Percentiles rank a stretch among this genome's conserved stretches.
Conservation (phyloP, 1,139 yeast genomes). For the Zygosaccharomyces pseudobailii region DNA sequence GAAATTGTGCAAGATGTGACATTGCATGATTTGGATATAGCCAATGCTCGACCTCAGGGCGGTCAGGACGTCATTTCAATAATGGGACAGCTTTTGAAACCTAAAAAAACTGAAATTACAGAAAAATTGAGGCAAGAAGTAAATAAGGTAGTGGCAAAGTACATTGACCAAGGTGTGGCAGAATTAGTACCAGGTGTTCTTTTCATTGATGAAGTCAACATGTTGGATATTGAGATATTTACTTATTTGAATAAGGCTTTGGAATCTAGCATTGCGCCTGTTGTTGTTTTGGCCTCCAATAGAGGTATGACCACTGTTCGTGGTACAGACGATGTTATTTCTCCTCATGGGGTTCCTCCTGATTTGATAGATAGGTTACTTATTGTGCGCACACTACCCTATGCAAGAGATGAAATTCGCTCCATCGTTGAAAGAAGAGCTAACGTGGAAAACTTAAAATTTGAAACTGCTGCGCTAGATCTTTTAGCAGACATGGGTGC, state of each 20-base stretch:
- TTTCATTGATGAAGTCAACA: slow-evolving; percentile 95
- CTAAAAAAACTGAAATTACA: slow-evolving; percentile 96
- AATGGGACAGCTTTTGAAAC: slow-evolving; percentile 98
- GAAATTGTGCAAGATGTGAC: slow-evolving; percentile 98
- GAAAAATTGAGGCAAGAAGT: slow-evolving; percentile 92
- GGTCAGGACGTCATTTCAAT: slow-evolving; percentile 97
- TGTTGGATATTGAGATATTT: slow-evolving; percentile 94
- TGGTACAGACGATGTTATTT: slow-evolving; percentile 82
- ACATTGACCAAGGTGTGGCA: slow-evolving; percentile 97
- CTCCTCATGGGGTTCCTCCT: slow-evolving; percentile 97
- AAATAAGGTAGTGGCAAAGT: slow-evolving; percentile 91
- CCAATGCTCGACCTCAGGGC: slow-evolving; percentile 97
- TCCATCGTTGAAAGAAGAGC: slow-evolving; percentile 81
- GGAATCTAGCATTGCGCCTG: slow-evolving; percentile 88
- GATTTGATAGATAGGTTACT: slow-evolving; percentile 87
- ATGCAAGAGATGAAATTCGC: slow-evolving; percentile 75
- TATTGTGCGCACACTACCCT: slow-evolving; percentile 88
- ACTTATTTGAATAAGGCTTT: slow-evolving; percentile 91
- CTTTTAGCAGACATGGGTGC: slow-evolving; percentile 68
- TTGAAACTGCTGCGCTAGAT: slow-evolving; percentile 65
- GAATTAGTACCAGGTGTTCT: slow-evolving; percentile 97
- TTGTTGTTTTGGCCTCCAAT: slow-evolving; percentile 91
- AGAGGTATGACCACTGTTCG: slow-evolving; percentile 88
- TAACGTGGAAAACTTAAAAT: slow-evolving; percentile 61
- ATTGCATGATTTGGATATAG: slow-evolving; percentile 90